A percentile compares a stretch with the other conserved stretches of the same genome.
These are phyloP conservation scores for Thelonectria discophora DNA, from an alignment of 2,329 filamentous ascomycete genomes.

Conservation along the genomic window DNA sequence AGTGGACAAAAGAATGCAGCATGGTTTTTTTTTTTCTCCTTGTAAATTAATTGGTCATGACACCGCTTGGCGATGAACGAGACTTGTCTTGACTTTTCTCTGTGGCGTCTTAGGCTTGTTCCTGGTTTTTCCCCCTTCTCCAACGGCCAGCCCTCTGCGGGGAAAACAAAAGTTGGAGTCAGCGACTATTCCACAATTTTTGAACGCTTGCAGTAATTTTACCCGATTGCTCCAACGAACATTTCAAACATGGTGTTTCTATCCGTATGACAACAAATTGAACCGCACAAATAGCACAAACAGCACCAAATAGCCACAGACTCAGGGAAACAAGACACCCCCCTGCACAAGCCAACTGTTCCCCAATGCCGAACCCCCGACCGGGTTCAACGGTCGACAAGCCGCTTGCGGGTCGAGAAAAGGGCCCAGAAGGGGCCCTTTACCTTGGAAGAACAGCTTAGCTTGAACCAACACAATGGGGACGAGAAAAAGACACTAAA, in stretches of 20 bases:
- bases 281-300: background rate
- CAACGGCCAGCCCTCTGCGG: background rate
- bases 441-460: background rate
- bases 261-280: background rate
- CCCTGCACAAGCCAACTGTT: background rate
- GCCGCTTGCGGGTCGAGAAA: background rate
- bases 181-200: background rate
- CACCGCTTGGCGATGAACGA: background rate
- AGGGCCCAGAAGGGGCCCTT: background rate
- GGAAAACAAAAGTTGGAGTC: background rate
- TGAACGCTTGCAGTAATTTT: background rate
- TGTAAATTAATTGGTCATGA: no score
- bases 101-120: no score
- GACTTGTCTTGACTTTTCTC: background rate
- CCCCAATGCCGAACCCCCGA: no score
- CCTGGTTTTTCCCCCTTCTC: background rate
- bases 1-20: no score
- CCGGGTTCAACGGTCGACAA: slow-evolving; percentile 6
- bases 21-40: no score
- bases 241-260: no score
- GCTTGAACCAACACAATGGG: no score
- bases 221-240: background rate
- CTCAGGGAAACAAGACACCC: no score
- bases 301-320: no score
- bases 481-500: no score